A percentile compares a stretch with the other conserved stretches of the same genome.
These are phyloP conservation scores for Aphanocladium album DNA, from an alignment of 2,329 filamentous ascomycete species.

Conservation along the genomic window DNA sequence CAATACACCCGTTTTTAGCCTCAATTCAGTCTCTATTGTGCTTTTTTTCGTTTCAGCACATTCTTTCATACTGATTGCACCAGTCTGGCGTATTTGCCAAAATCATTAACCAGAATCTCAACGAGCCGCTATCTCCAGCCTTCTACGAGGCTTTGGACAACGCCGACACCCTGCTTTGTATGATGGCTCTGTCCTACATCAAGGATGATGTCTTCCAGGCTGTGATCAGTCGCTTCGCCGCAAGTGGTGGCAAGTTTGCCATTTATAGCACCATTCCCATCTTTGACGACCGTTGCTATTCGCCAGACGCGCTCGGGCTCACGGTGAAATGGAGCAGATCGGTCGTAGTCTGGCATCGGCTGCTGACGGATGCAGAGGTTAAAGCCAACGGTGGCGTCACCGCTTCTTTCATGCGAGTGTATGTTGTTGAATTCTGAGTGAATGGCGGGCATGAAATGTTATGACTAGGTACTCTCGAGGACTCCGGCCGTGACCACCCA, in stretches of 20 bases:
- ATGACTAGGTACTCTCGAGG: no score
- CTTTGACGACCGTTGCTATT: slow-evolving; percentile 5
- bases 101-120: slow-evolving; percentile 4
- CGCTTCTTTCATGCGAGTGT: not conserved
- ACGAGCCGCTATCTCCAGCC: not conserved
- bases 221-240: not conserved
- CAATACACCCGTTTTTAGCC: no score
- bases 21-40: no score
- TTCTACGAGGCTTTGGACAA: not conserved
- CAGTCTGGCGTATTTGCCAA: not conserved
- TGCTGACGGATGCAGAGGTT: not conserved
- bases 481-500: no score
- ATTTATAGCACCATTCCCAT: slow-evolving; percentile 1
- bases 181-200: slow-evolving; percentile 1
- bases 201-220: not conserved
- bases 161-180: slow-evolving; percentile 2
- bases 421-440: slow-evolving; percentile 1
- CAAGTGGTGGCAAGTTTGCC: not conserved
- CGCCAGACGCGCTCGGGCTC: not conserved
- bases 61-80: not conserved
- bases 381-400: not conserved
- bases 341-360: not conserved
- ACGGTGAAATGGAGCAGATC: not conserved
- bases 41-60: no score
- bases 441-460: not conserved